Evolutionary conservation across 768 basidiomycete genomes (phyloP).

Genomic region (Tubosaeta brunneosetosa): DNA sequence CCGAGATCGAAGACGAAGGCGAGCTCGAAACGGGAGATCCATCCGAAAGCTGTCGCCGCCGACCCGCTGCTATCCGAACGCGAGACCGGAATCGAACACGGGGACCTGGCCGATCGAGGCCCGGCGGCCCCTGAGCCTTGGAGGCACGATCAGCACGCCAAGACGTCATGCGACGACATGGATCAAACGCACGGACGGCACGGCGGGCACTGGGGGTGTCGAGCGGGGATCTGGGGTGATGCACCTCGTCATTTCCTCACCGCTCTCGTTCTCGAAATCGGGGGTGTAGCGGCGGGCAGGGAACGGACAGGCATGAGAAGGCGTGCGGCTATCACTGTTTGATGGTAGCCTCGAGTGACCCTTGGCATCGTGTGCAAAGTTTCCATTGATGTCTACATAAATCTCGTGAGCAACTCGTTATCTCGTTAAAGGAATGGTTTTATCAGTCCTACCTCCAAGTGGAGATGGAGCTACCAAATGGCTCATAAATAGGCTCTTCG

Average conservation of each 20-base stretch:
- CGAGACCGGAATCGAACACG: constrained; percentile 68
- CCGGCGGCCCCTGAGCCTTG: constrained; percentile 6
- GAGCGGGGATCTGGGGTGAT: not conserved
- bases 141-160: not conserved
- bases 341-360: not conserved
- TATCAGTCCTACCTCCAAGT: constrained; percentile 10
- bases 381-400: constrained; percentile 1
- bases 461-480: constrained; percentile 5
- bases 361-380: constrained; percentile 12
- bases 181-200: constrained; percentile 7
- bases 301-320: not conserved
- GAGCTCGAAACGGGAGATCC: constrained; percentile 52
- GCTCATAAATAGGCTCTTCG: constrained; percentile 6
- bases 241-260: constrained; percentile 1
- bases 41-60: constrained; percentile 35
- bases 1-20: constrained; percentile 77
- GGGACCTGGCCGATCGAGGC: constrained; percentile 11
- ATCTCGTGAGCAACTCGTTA: constrained; percentile 6
- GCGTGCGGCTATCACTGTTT: not conserved
- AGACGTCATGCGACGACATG: not conserved
- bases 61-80: constrained; percentile 71
- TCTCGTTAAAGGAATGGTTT: not conserved
- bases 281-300: not conserved
- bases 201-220: not conserved
- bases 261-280: constrained; percentile 13